Percentiles rank a stretch among this genome's conserved stretches.
phyloP scores from a whole-genome alignment of 2,329 filamentous ascomycete genomes.

The Xylaria sp. region DNA sequence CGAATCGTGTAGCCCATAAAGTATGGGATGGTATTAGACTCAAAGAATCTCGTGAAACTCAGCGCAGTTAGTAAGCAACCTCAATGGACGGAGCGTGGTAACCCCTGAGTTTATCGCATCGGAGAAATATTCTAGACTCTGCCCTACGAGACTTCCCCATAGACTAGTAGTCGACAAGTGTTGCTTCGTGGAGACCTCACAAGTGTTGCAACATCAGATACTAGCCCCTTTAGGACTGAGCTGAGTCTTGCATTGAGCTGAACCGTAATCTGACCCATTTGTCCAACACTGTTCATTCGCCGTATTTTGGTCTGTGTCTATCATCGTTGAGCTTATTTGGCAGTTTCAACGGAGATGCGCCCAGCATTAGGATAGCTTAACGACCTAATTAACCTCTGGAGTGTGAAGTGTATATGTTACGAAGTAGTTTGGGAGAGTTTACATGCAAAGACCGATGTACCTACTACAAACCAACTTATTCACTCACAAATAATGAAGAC shows the following conservation, averaged over 20 bases:
- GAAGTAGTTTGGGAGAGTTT: background rate
- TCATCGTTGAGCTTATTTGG: background rate
- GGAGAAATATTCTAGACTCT: background rate
- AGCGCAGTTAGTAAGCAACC: background rate
- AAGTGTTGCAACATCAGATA: constrained; percentile 1
- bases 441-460: background rate
- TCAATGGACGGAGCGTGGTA: too few species aligned
- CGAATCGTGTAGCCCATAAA: too few species aligned
- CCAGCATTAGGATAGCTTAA: background rate
- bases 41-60: too few species aligned
- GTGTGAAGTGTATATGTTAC: too few species aligned
- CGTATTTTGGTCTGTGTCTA: background rate
- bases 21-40: too few species aligned
- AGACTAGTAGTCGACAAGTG: too few species aligned
- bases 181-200: background rate
- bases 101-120: too few species aligned
- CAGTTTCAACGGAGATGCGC: background rate
- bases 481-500: background rate
- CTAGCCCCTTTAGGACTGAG: background rate
- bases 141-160: background rate
- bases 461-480: background rate
- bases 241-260: constrained; percentile 6
- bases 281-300: background rate
- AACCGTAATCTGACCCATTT: background rate
- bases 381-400: too few species aligned